Evolutionary conservation across 2,329 filamentous ascomycete genomes (phyloP).

Genomic region (Aspergillus sp.): DNA sequence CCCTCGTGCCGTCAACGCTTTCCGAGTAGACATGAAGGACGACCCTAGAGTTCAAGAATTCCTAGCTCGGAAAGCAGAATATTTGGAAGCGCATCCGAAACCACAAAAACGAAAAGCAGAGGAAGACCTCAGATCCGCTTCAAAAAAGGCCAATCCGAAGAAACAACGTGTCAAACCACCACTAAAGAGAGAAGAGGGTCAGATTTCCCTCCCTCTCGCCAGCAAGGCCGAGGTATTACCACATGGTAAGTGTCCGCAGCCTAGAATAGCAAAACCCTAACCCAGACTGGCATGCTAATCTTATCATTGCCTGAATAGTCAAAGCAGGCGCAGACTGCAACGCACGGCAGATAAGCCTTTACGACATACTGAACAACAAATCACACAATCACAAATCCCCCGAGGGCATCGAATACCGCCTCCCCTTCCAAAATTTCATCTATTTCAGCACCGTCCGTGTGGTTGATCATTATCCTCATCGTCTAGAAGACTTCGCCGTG

Average conservation of each 20-base stretch:
- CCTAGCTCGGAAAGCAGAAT: constrained; percentile 67
- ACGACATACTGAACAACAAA: constrained; percentile 55
- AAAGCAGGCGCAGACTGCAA: constrained; percentile 48
- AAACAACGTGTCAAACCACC: constrained; percentile 36
- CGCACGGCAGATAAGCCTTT: constrained; percentile 46
- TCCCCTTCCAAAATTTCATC: constrained; percentile 76
- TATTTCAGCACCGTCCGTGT: constrained; percentile 75
- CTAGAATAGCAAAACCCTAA: not conserved
- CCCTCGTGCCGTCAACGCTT: constrained; percentile 63
- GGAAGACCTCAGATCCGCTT: constrained; percentile 20
- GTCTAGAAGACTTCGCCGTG: constrained; percentile 71
- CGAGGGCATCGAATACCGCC: constrained; percentile 46
- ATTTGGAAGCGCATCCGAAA: constrained; percentile 56
- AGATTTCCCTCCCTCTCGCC: constrained; percentile 26
- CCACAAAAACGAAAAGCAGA: constrained; percentile 36
- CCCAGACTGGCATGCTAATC: not conserved
- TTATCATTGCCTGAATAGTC: constrained; percentile 44
- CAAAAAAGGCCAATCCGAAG: constrained; percentile 42
- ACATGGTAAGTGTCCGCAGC: constrained; percentile 42
- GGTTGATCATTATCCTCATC: constrained; percentile 75
- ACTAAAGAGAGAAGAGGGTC: constrained; percentile 37
- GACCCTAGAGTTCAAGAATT: constrained; percentile 59
- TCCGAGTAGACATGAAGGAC: constrained; percentile 54
- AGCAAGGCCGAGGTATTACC: constrained; percentile 44
- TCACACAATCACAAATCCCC: constrained; percentile 53